Evolutionary conservation across 192 early-diverging fungal species (phyloP), one percentile per base, ranked within the genome.

Genomic region (Podochytrium sp.): DNA sequence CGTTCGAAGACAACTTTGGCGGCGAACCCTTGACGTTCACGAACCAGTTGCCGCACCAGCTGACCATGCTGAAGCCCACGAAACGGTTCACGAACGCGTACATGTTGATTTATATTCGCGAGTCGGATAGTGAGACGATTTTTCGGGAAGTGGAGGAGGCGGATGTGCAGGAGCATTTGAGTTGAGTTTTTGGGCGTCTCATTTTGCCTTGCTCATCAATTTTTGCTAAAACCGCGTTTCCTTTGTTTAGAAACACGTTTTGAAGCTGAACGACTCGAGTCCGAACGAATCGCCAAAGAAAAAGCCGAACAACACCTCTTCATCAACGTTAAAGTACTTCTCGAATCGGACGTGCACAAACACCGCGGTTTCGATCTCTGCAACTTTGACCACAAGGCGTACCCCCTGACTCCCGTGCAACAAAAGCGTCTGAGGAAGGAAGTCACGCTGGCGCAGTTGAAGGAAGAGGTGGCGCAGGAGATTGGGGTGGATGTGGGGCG

Each of bases 41-140:
- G 12, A 65, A 65, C n/a, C 63, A 47, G 50, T 16, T 32, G 7
- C 40, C 41, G 12, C 25, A 16, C 3, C 49, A 65, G 5, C 80
- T 79, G 33, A 76, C 79, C 20, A 69, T 73, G 4, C 34, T 63
- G 25, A 63, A 73, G 29, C 58, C 75, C 0, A 38, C 59, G 20
- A 96, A 93, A 76, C 91, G 94, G 33, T 96, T 93, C 76, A 95
- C 93, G 4, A 99, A 98, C 71, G 98, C 98, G 6, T 99, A 99
- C 85, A 98, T 99, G 96, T 83, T 99, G 78, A 96, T 97, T 32
- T 99, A 99, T 67, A 90, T 99, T 47, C 92, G 96, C 55, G 89
- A 95, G 78, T 73, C 81, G 14, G 84, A 91, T 74, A 78, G 90
- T 63, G 91, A 91, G 30, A 70, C 87, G 27, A 86, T 98, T 30